Evolutionary conservation across 306 rosid genomes (phyloP).

Genomic region (Dryas alaskensis): DNA sequence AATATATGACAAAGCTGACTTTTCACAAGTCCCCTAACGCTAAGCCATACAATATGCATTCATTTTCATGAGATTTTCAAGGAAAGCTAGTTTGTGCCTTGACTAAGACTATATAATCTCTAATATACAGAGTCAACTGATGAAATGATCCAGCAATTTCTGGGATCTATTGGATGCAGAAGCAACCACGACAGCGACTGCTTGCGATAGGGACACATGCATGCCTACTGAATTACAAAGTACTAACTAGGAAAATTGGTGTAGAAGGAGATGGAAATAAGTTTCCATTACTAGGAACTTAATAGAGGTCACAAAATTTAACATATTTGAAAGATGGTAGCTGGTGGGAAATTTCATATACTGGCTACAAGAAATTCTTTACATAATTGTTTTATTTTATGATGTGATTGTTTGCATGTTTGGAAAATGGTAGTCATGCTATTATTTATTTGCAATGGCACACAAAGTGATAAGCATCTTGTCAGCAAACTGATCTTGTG

Average conservation of each 20-base stretch:
- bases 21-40: not conserved
- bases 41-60: not conserved
- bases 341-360: too few species aligned
- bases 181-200: conserved; percentile 1
- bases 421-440: not conserved
- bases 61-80: not conserved
- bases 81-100: not conserved
- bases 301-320: not conserved
- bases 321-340: not conserved
- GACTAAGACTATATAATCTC: not conserved
- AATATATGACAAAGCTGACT: not conserved
- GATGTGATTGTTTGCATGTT: not conserved
- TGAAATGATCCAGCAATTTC: not conserved
- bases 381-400: not conserved
- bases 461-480: not conserved
- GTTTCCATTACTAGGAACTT: not conserved
- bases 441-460: not conserved
- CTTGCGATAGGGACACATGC: not conserved
- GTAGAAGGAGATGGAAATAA: not conserved
- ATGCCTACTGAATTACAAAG: not conserved
- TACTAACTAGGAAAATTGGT: not conserved
- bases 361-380: too few species aligned
- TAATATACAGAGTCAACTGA: not conserved
- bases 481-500: not conserved
- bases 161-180: not conserved